Evolutionary conservation across 2,329 filamentous ascomycete species (phyloP).

Genomic region (Cladosporium velox): DNA sequence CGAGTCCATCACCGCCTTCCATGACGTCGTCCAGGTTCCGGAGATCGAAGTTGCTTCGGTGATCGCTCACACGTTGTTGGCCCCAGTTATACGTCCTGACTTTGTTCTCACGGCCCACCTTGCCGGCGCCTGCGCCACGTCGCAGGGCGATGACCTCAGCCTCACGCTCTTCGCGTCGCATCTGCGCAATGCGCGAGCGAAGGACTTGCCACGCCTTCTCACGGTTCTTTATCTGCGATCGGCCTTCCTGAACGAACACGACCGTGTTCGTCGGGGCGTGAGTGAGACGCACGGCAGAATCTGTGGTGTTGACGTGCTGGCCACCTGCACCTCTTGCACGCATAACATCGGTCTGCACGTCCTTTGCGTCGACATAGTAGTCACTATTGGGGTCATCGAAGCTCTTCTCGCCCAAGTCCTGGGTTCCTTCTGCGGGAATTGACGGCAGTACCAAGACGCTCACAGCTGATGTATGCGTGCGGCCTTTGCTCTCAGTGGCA

Average conservation of each 20-base stretch:
- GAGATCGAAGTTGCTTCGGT: conserved; percentile 76
- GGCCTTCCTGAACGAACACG: conserved; percentile 88
- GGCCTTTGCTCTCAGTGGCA: conserved; percentile 84
- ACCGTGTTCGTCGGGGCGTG: conserved; percentile 84
- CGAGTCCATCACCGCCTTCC: conserved; percentile 70
- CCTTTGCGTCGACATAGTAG: conserved; percentile 82
- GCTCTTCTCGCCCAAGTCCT: conserved; percentile 56
- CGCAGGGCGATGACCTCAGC: conserved; percentile 74
- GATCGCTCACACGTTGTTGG: conserved; percentile 83
- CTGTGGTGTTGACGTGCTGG: conserved; percentile 98
- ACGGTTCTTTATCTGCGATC: conserved; percentile 87
- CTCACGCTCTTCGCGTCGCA: conserved; percentile 77
- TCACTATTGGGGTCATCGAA: conserved; percentile 84
- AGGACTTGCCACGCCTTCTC: conserved; percentile 85
- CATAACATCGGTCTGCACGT: conserved; percentile 87
- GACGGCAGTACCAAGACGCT: conserved; percentile 90
- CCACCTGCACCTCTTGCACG: conserved; percentile 87
- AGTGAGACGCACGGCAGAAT: conserved; percentile 90
- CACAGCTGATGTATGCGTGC: conserved; percentile 90
- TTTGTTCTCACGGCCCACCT: conserved; percentile 90
- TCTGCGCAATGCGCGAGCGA: conserved; percentile 77
- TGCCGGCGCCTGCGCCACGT: conserved; percentile 73
- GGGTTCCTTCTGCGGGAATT: conserved; percentile 61
- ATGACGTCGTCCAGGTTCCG: conserved; percentile 82
- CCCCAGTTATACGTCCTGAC: conserved; percentile 85